phyloP scores from a whole-genome alignment of 2,329 filamentous ascomycete species.

The Chaetothyriales sp. region DNA sequence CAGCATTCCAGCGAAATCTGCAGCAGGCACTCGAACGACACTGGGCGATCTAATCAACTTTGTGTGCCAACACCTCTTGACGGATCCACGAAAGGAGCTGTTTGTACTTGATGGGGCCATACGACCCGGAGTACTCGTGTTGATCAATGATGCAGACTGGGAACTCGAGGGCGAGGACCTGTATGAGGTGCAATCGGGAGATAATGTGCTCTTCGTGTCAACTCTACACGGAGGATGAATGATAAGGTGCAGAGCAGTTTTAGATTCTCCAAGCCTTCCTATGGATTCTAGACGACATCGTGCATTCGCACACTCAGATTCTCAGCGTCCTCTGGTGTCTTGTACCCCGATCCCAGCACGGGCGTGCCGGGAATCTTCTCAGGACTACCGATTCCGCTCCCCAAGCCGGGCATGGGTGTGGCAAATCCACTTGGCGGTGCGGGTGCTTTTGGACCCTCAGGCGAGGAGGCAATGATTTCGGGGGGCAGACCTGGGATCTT shows the following conservation, averaged over 20 bases:
- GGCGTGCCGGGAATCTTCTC: conserved; percentile 25
- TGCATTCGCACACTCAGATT: conserved; percentile 17
- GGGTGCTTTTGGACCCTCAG: conserved; percentile 68
- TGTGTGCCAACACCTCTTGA: conserved; percentile 72
- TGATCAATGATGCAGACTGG: conserved; percentile 98
- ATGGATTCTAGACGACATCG: conserved; percentile 12
- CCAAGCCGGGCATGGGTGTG: conserved; percentile 29
- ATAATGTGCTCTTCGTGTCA: conserved; percentile 91
- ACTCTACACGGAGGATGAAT: conserved; percentile 79
- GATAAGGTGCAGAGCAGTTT: not conserved
- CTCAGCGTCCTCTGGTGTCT: conserved; percentile 17
- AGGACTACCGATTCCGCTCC: conserved; percentile 27
- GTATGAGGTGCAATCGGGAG: conserved; percentile 67
- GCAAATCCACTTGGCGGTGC: conserved; percentile 46
- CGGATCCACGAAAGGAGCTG: conserved; percentile 69
- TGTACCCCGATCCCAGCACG: conserved; percentile 26
- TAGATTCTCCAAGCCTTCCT: not conserved
- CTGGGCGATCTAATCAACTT: conserved; percentile 65
- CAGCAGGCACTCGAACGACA: conserved; percentile 29
- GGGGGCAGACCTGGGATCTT: conserved; percentile 58
- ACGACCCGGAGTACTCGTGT: conserved; percentile 83
- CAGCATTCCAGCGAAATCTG: conserved; percentile 49
- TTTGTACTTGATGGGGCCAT: conserved; percentile 80
- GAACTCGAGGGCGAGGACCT: conserved; percentile 89
- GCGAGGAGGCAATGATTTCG: conserved; percentile 59